Evolutionary conservation across 768 basidiomycete species (phyloP).

Genomic region (Psilocybe tampanensis): DNA sequence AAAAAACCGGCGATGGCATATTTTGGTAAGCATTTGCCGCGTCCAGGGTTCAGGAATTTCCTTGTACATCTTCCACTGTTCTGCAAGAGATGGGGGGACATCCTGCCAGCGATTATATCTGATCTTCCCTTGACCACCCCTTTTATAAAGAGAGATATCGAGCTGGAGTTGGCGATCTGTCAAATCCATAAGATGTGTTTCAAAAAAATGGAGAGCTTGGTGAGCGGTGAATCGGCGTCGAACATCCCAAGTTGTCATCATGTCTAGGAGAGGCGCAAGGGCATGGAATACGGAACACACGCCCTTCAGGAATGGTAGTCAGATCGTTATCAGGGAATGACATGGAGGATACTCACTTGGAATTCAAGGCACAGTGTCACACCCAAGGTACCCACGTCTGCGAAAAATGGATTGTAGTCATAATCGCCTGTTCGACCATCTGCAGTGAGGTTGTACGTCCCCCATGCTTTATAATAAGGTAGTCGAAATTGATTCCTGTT

Average conservation of each 20-base stretch:
- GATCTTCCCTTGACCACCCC: not conserved
- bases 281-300: not conserved
- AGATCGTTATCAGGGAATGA: not conserved
- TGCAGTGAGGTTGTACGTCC: constrained; percentile 2
- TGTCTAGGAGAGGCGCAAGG: not conserved
- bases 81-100: not conserved
- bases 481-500: constrained; percentile 6
- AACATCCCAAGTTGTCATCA: not conserved
- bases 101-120: not conserved
- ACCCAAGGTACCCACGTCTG: constrained; percentile 27
- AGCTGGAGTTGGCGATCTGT: not conserved
- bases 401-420: constrained; percentile 30
- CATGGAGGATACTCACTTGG: constrained; percentile 18
- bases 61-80: not conserved
- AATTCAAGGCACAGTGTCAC: not conserved
- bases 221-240: not conserved
- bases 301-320: not conserved
- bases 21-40: not conserved
- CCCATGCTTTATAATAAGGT: constrained; percentile 14
- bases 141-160: not conserved
- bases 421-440: constrained; percentile 25
- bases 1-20: not conserved
- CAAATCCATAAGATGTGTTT: not conserved
- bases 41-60: not conserved
- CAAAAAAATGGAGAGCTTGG: not conserved